A percentile compares a stretch with the other conserved stretches of the same genome.
Conservation (phyloP, 2,329 filamentous ascomycete genomes). For the Aspergillus piperis region DNA sequence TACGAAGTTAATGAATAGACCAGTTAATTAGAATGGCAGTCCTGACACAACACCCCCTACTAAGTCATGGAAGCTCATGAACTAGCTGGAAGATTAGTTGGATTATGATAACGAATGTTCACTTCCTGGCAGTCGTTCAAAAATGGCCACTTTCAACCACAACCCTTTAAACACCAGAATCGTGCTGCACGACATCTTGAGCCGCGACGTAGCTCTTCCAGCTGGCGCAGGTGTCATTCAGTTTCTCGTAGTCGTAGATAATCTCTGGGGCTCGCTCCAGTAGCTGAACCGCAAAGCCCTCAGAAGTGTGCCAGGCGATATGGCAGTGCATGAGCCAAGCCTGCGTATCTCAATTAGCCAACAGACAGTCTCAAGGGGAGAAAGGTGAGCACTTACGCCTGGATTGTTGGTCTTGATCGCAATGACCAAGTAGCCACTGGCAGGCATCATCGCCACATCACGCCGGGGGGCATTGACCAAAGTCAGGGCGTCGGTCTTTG, state of each 20-base stretch:
- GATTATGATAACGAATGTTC: too few relatives aligned
- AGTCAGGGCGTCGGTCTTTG: constrained; percentile 3
- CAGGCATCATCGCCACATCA: constrained; percentile 17
- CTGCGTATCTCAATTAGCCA: not conserved
- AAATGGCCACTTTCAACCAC: not conserved
- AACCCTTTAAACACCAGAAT: not conserved
- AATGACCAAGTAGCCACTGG: constrained; percentile 14
- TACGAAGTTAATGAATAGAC: too few relatives aligned
- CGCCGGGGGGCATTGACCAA: constrained; percentile 15
- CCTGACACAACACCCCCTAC: too few relatives aligned
- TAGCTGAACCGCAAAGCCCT: constrained; percentile 12
- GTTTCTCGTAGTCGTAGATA: not conserved
- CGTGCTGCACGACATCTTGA: not conserved
- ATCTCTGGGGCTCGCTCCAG: constrained; percentile 12
- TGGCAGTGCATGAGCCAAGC: constrained; percentile 18
- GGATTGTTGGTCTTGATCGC: constrained; percentile 14
- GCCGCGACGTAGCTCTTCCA: not conserved
- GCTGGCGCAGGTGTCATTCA: constrained; percentile 1
- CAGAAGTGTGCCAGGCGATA: constrained; percentile 14
- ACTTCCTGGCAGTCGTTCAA: too few relatives aligned
- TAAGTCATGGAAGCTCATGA: too few relatives aligned
- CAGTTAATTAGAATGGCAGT: too few relatives aligned
- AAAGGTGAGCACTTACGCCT: not conserved
- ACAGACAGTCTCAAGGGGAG: too few relatives aligned
- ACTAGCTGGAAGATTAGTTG: too few relatives aligned